Base-by-base conservation (phyloP, 2,329 filamentous ascomycete genomes). In the Apiospora kogelbergensis region DNA sequence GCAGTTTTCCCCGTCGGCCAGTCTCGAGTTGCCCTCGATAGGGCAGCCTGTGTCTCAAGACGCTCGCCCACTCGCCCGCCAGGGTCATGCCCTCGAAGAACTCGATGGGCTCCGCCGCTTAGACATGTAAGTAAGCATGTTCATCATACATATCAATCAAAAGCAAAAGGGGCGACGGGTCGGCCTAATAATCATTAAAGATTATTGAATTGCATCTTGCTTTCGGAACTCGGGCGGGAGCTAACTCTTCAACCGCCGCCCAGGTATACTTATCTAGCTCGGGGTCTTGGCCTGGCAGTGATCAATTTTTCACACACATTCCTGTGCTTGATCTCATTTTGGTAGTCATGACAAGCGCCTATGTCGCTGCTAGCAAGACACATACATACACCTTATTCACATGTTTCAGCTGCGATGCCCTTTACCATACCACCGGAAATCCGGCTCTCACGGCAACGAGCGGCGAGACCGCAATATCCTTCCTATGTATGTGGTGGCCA, bases 21-120 rank as follows among this genome's bases (percentile, higher is more conserved):
- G 53, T 60, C 53, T 60, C 53, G 53, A 60, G 53, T 60, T 37
- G 17, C 53, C 53, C 53, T 60, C 53, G n/a, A 60, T n/a, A 60
- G n/a, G n/a, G n/a, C 53, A 11, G 30, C 53, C 20, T 37, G 17
- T 37, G 53, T 60, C 53, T 37, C 53, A 60, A 60, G 53, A 60
- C 53, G 9, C 53, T n/a, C 53, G 30, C 53, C n/a, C 53, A 3
- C 53, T n/a, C 53, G 30, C 53, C n/a, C 53, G 30, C 53, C 53
- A 60, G 53, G 26, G 17, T n/a, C 53, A 60, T 60, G 17, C 9
- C 46, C 24, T 53, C 6, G 26, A 20, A 15, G 17, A 33, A 4
- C 48, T 20, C 24, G 45, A 46, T 46, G 45, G 45, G 24, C 40
- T 46, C 45, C 40, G 40, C 45, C 45, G 33, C 33, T 15, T 42